phyloP scores from a whole-genome alignment of 345 rosid genomes.

The Melastoma malabathricum region DNA sequence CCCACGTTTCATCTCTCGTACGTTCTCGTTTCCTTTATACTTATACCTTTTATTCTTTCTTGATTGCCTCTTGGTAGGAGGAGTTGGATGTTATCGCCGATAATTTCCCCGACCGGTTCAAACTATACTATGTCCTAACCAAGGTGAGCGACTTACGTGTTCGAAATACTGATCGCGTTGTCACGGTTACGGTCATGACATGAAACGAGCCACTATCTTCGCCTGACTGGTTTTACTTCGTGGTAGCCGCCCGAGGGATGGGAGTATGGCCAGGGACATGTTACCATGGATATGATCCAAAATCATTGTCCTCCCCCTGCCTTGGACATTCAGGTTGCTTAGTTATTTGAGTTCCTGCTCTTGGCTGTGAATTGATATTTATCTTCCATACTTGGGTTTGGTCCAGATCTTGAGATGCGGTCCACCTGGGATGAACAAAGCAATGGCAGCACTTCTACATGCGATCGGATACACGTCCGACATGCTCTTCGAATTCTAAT shows the following conservation, averaged over 20 bases:
- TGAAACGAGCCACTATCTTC: background rate
- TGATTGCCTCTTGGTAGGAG: conserved; percentile 14
- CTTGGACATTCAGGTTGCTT: conserved; percentile 17
- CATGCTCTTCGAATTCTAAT: conserved; percentile 40
- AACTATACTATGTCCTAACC: conserved; percentile 29
- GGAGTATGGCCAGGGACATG: conserved; percentile 27
- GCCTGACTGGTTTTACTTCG: background rate
- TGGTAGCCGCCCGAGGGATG: conserved; percentile 26
- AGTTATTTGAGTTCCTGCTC: background rate
- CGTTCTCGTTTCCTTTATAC: background rate
- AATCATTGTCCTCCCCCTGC: conserved; percentile 32
- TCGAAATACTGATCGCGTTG: background rate
- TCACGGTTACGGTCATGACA: background rate
- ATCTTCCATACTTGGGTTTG: background rate
- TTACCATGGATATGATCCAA: conserved; percentile 31
- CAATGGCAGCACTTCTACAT: conserved; percentile 25
- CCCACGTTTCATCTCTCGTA: background rate
- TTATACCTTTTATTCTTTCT: background rate
- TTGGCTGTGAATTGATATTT: no score
- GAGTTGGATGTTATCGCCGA: conserved; percentile 25
- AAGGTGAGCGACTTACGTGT: conserved; percentile 11
- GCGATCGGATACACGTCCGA: conserved; percentile 24
- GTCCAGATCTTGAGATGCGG: conserved; percentile 33
- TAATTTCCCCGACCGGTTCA: conserved; percentile 19
- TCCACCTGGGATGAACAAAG: conserved; percentile 36